Evolutionary conservation across 164 flowering plant species (phyloP).

Genomic region (Nymphaea colorata): DNA sequence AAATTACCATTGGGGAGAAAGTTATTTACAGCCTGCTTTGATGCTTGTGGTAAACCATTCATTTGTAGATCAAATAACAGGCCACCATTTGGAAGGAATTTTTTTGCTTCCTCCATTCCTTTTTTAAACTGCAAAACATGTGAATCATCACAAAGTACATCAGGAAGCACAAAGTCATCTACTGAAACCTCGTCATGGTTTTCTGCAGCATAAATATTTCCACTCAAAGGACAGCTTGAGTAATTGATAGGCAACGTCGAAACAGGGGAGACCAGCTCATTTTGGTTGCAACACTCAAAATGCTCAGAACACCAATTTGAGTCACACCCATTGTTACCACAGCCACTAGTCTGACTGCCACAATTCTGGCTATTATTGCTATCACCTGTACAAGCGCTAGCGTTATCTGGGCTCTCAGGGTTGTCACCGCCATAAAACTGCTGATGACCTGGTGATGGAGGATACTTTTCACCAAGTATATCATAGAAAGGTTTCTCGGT

Average conservation of each 20-base stretch:
- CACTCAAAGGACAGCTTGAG: not conserved
- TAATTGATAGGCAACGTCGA: not conserved
- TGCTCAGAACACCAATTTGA: not conserved
- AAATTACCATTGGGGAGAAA: not conserved
- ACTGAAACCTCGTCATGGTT: not conserved
- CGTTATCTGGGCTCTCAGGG: slow-evolving; percentile 12
- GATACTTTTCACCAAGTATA: slow-evolving; percentile 56
- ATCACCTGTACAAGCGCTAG: not conserved
- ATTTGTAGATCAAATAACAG: not conserved
- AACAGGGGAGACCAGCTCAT: not conserved
- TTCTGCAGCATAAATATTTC: not conserved
- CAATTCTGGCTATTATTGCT: not conserved
- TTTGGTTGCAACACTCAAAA: not conserved
- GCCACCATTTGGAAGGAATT: slow-evolving; percentile 34
- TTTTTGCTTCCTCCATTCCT: slow-evolving; percentile 70
- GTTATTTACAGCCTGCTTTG: not conserved
- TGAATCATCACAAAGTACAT: not conserved
- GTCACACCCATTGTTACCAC: not conserved
- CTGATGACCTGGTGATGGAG: slow-evolving; percentile 46
- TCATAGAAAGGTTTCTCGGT: slow-evolving; percentile 83
- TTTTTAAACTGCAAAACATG: slow-evolving; percentile 45
- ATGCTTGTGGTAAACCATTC: not conserved
- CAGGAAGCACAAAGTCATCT: not conserved
- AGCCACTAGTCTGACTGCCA: not conserved
- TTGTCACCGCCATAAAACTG: slow-evolving; percentile 5